Base-by-base conservation (phyloP, 139 green algal genomes). In the Tetraselmis chui region DNA sequence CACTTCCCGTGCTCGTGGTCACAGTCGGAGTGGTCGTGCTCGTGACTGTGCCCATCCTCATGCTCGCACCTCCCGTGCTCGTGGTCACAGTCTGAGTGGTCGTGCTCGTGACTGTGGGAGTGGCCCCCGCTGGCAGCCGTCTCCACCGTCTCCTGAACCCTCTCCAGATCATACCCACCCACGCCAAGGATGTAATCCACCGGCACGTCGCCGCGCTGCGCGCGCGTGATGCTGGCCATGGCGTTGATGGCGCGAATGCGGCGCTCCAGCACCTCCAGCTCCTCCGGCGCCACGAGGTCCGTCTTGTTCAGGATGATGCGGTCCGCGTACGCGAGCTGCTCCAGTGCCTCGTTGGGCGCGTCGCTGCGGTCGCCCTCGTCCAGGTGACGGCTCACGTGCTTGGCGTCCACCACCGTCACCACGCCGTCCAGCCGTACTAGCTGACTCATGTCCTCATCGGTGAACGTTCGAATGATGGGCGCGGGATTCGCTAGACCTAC, bases 291-390 rank as follows among this genome's bases (percentile, higher is more conserved):
- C 27, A 97, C 92, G 86, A 96, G 88, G 86, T 97, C 94, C 1
- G 88, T 92, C 87, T 99, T 99, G 93, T 99, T 99, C 23, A 99
- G 87, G 2, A 99, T 75, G 82, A 99, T 93, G 29, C 94, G 88
- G 82, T 99, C 96, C 1, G 96, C 96, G 83, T 96, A 98, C 0
- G 96, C 96, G 32, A 99, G 91, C 88, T 99, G 96, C 89, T 97
- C 89, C 59, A 98, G 83, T 11, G 95, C 93, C 87, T 99, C 96
- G 84, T 96, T 98, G 23, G 45, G 45, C 45, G 45, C 45, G 45
- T 67, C 45, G 45, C 45, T 67, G 45, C 18, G 45, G 45, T 67
- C 45, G 45, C 45, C 45, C 45, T 80, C 29, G 67, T 90, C 87
- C 25, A 96, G 82, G 87, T 95, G 93, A 22, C 84, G 86, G 1